phyloP scores from a whole-genome alignment of 768 basidiomycete genomes.

The Fomitopsis serialis region DNA sequence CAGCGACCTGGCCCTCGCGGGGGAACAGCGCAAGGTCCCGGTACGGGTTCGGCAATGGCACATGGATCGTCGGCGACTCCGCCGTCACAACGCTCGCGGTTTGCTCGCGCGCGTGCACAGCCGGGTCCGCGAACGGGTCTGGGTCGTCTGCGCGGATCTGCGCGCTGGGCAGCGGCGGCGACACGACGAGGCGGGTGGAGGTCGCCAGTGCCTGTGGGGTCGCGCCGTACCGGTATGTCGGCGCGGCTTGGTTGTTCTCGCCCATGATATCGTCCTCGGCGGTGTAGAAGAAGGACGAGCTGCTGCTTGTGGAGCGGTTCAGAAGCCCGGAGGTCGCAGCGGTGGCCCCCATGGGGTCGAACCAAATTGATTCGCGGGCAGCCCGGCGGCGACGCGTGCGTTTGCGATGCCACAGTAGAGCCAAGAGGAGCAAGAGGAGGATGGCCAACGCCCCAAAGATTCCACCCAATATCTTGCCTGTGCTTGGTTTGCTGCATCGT shows the following conservation, averaged over 20 bases:
- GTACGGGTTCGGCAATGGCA: neutral
- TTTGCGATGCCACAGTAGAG: neutral
- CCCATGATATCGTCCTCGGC: neutral
- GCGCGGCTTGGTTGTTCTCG: neutral
- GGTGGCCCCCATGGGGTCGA: neutral
- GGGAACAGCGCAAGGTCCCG: neutral
- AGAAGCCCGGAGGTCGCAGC: neutral
- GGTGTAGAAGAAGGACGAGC: neutral
- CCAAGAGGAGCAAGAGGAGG: neutral
- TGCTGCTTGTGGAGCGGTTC: neutral
- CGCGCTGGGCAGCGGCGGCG: neutral
- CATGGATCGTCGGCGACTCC: too few species aligned
- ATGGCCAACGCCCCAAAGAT: neutral
- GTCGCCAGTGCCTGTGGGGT: neutral
- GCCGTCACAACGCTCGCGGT: too few species aligned
- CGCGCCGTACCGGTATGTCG: neutral
- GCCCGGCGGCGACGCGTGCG: neutral
- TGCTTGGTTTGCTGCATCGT: neutral
- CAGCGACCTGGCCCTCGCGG: neutral
- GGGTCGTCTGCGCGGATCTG: neutral
- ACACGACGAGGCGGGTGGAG: neutral
- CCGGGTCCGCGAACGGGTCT: neutral
- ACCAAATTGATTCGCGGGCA: neutral
- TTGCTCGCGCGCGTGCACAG: neutral
- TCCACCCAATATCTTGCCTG: neutral